Base-by-base conservation (phyloP, 176 grass and related monocot genomes). In the Saccharum spontaneum region DNA sequence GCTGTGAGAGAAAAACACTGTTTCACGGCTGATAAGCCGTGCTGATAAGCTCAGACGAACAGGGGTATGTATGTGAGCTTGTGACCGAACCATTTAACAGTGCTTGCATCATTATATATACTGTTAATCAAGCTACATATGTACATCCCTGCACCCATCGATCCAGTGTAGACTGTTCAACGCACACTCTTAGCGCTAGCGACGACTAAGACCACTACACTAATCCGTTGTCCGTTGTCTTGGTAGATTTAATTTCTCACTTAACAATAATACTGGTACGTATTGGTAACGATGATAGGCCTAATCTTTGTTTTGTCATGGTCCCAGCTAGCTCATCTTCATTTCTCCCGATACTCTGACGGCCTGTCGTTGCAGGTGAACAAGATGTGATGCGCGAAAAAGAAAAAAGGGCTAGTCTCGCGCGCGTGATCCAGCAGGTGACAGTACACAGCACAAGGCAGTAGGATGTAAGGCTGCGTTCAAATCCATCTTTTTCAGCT, bases 121-220 rank as follows among this genome's bases (percentile, higher is more conserved):
- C 1, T 45, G 12, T 10, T 17, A 50, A 16, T 50, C 48, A 16
- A 16, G 48, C 48, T 50, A 50, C 48, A 50, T 50, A 50, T 50
- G 17, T 50, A 50, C 48, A 50, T 50, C 45, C 45, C 12, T 15
- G 12, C 13, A 37, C 48, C 33, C 28, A 28, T 54, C 11, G 49
- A 70, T 17, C 23, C 8, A 48, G n/a, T 22, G 30, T 9, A 69
- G 31, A 72, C 73, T 41, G 49, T 83, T 78, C 33, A 88, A 54
- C 41, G n/a, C 54, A 26, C 61, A 18, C 10, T 79, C 10, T 28
- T 28, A 28, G 28, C 28, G 28, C 28, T 76, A 43, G 33, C n/a
- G 22, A 23, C 37, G 68, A 70, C 83, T 38, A 33, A 33, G 33
- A 67, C 16, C 55, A 40, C 24, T 78, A 22, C 16, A 22, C 16